Conservation (phyloP, 2,329 filamentous ascomycete species). For the Phialophora tarda region DNA sequence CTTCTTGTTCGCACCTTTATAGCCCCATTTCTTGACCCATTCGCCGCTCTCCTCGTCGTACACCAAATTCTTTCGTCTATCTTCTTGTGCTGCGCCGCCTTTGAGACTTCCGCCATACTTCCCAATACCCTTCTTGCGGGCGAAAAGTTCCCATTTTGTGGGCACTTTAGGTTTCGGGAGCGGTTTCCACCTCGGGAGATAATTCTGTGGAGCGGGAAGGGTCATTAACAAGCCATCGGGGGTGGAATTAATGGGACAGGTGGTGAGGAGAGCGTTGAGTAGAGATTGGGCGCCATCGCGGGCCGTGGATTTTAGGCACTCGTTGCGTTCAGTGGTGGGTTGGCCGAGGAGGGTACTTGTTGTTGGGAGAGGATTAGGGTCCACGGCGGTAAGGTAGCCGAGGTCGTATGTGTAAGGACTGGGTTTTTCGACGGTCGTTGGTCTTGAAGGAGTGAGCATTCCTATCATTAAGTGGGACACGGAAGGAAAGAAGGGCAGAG, state of each 20-base stretch:
- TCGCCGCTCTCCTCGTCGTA: conserved; percentile 85
- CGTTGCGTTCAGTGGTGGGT: conserved; percentile 60
- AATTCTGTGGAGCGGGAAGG: conserved; percentile 63
- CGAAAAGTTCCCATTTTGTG: conserved; percentile 96
- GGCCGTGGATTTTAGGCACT: conserved; percentile 72
- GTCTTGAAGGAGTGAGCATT: conserved; percentile 11
- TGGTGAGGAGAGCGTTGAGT: conserved; percentile 91
- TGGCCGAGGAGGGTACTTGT: conserved; percentile 48
- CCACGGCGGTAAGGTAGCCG: conserved; percentile 80
- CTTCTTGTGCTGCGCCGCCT: conserved; percentile 67
- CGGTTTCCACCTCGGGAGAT: conserved; percentile 88
- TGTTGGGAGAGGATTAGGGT: conserved; percentile 79
- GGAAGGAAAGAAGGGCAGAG: conserved; percentile 19
- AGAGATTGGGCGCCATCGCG: conserved; percentile 90
- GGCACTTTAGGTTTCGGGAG: conserved; percentile 79
- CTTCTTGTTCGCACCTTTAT: conserved; percentile 86
- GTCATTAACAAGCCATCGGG: conserved; percentile 75
- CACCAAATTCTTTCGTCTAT: conserved; percentile 68
- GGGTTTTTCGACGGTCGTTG: conserved; percentile 71
- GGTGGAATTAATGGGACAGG: conserved; percentile 76
- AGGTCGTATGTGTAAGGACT: conserved; percentile 94
- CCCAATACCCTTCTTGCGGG: conserved; percentile 90
- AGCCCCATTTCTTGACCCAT: conserved; percentile 95
- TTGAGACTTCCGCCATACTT: conserved; percentile 69
- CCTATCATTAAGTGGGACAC: conserved; percentile 4